Conservation (phyloP, 2,329 filamentous ascomycete genomes). For the Pseudonectria foliicola region DNA sequence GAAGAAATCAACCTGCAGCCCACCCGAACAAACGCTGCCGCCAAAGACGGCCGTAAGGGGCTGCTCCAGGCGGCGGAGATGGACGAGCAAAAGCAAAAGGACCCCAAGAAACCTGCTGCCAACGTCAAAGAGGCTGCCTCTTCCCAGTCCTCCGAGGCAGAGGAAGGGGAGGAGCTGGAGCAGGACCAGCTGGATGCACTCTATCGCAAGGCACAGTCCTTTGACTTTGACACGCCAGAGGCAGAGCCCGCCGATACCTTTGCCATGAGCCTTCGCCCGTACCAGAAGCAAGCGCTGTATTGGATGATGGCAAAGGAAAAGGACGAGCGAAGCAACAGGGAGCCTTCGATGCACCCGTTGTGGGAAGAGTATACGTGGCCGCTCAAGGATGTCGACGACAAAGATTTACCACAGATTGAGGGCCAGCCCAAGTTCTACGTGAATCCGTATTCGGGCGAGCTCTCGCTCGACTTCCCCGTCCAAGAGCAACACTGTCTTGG, state of each 20-base stretch:
- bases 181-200: slow-evolving; percentile 91
- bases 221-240: slow-evolving; percentile 87
- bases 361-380: slow-evolving; percentile 98
- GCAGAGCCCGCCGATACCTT: slow-evolving; percentile 79
- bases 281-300: slow-evolving; percentile 89
- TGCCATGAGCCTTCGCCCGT: slow-evolving; percentile 74
- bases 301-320: slow-evolving; percentile 97
- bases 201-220: slow-evolving; percentile 93
- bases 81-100: slow-evolving; percentile 67
- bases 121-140: slow-evolving; percentile 34
- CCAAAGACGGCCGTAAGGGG: slow-evolving; percentile 74
- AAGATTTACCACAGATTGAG: slow-evolving; percentile 58
- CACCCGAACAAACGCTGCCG: slow-evolving; percentile 64
- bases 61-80: slow-evolving; percentile 82
- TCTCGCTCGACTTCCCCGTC: slow-evolving; percentile 83
- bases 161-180: slow-evolving; percentile 86
- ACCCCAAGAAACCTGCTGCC: slow-evolving; percentile 30
- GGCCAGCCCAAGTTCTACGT: slow-evolving; percentile 77
- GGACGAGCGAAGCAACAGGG: slow-evolving; percentile 61
- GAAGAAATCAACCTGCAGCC: slow-evolving; percentile 82
- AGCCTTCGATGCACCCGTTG: slow-evolving; percentile 86
- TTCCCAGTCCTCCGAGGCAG: slow-evolving; percentile 56
- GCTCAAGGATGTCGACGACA: slow-evolving; percentile 76
- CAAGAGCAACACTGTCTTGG: slow-evolving; percentile 94
- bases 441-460: slow-evolving; percentile 92